Base-by-base conservation (phyloP, 768 basidiomycete genomes). In the Rhodosporidiobolus odoratus region DNA sequence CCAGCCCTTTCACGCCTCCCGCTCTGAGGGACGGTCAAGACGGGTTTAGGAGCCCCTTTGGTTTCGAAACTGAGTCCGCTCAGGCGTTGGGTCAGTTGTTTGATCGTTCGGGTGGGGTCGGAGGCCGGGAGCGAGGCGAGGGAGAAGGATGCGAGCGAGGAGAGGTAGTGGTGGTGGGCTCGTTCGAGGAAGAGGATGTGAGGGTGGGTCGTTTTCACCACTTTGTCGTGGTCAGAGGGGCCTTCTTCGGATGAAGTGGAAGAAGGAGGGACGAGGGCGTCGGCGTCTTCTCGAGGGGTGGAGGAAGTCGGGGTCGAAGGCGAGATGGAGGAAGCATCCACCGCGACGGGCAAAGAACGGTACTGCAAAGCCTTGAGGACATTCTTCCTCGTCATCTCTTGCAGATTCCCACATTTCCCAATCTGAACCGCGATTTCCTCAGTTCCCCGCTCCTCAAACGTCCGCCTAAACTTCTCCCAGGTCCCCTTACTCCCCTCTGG, bases 361-460 rank as follows among this genome's bases (percentile, higher is more conserved):
- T 59, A 78, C 35, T 45, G 59, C 16, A 78, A 62, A 4, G 73
- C 75, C 71, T 76, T 78, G 62, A 50, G 48, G 35, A 75, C 63
- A 50, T 76, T 72, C n/a, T 64, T 48, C 25, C 68, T 50, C 30
- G 77, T 76, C 38, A 73, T 19, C 9, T 40, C n/a, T 17, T 68
- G 66, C 40, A 77, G 45, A 13, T 57, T 32, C 15, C 32, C 45
- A 10, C 32, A 16, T 4, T 12, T 9, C 30, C 16, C 57, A 8
- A 68, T 25, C 2, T 27, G 16, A 4, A 34, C 47, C 19, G 32
- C 38, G 32, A 71, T 32, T 12, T 27, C 25, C 1, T 61, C 65
- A 9, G 41, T 23, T 1, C 69, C 69, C 8, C 58, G 1, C 8
- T 50, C 48, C 57, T 75, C 75, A 19, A 72, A 57, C 37, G n/a